Conservation (phyloP, 2,329 filamentous ascomycete species). For the Chaetomium olivaceum region DNA sequence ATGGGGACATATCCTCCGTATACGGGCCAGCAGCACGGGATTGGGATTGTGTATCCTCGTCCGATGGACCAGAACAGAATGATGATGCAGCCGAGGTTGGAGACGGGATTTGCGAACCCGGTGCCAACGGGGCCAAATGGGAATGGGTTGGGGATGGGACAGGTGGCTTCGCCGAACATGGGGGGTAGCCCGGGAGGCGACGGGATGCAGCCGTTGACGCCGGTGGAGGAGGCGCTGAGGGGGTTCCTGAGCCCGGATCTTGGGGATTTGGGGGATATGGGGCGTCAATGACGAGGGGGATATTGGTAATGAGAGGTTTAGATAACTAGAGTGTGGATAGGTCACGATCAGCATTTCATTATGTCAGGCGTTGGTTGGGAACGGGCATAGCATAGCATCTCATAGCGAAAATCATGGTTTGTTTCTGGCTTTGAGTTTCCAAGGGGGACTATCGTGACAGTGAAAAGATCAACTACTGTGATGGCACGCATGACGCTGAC, state of each 20-base stretch:
- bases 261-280: conserved; percentile 10
- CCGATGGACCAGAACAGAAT: not conserved
- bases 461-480: too few relatives aligned
- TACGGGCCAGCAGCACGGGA: conserved; percentile 1
- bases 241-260: conserved; percentile 23
- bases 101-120: conserved; percentile 12
- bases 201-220: conserved; percentile 23
- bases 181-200: not conserved
- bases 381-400: not conserved
- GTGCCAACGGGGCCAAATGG: not conserved
- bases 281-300: not conserved
- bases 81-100: conserved; percentile 16
- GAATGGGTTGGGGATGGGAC: conserved; percentile 8
- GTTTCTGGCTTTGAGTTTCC: not conserved
- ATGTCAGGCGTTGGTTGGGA: not conserved
- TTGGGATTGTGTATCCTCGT: not conserved
- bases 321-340: not conserved
- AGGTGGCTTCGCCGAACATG: conserved; percentile 14
- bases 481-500: too few relatives aligned
- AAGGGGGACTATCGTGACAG: not conserved
- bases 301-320: not conserved
- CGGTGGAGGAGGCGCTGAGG: conserved; percentile 23
- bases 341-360: not conserved
- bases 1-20: conserved; percentile 22
- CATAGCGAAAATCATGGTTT: not conserved